Base-by-base conservation (phyloP, 2,329 filamentous ascomycete genomes). In the Ramularia collo-cygni region DNA sequence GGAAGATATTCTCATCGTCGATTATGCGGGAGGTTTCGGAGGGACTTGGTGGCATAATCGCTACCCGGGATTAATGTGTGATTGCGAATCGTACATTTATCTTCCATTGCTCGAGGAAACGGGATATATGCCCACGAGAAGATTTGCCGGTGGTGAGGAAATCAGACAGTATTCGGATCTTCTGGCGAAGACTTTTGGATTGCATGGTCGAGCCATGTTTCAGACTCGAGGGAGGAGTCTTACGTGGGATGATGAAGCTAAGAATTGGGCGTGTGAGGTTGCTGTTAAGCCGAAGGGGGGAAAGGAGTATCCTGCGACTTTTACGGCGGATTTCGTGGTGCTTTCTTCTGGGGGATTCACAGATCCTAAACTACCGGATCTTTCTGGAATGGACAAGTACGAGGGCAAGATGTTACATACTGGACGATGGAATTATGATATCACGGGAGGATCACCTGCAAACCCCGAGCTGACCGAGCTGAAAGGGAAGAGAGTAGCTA, bases 91-190 rank as follows among this genome's bases (percentile, higher is more conserved):
- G 35, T 77, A 74, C 47, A 63, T 68, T 12, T 81, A 80, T 49
- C 56, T 79, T 57, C 75, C 76, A 12, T 57, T 78, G 8, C 64
- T 80, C 2, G 76, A 80, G 44, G 75, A 79, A 56, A 77, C 66
- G 1, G 71, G 70, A 0, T 78, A 76, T 49, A 67, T 78, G 53
- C 77, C 77, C 0, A 69, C 61, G 9, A 62, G 72, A 26, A 64
- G 64, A 28, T 74, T 71, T 46, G 57, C 65, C 0, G 57, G 57
- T 6, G 69, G 66, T 0, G 44, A 53, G 1, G 71, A 75, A 44
- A 41, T 77, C 9, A 63, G 67, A 2, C 55, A 63, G 26, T 65
- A 77, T 49, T 61, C 66, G 2, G 55, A 69, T 4, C 54, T 58
- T 1, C 62, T 77, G 12, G 68, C 65, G 3, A 54, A 58, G 28